Evolutionary conservation across 2,329 filamentous ascomycete species (phyloP).

Genomic region (Achaetomium macrosporum): DNA sequence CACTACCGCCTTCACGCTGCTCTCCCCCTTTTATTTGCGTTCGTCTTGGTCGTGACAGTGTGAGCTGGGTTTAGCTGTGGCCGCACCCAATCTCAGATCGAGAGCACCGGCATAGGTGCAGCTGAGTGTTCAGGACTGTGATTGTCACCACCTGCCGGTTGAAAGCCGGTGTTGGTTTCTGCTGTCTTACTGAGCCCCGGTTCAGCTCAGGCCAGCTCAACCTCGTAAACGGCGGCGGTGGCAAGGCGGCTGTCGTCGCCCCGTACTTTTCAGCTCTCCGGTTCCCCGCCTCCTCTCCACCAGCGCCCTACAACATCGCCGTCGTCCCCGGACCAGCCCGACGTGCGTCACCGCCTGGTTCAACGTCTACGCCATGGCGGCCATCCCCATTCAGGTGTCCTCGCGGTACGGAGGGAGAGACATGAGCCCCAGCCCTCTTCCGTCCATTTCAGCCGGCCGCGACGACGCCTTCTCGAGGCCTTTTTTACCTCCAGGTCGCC

Average conservation of each 20-base stretch:
- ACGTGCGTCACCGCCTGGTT: neutral
- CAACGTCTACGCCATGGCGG: conserved; percentile 19
- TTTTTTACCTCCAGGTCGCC: conserved; percentile 14
- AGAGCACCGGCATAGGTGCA: conserved; percentile 3
- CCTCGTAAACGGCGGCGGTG: conserved; percentile 13
- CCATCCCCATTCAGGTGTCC: conserved; percentile 23
- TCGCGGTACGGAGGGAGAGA: conserved; percentile 21
- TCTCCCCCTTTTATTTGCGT: no score
- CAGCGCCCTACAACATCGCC: neutral
- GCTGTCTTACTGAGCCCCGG: conserved; percentile 5
- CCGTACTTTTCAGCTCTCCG: neutral
- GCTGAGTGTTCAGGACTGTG: conserved; percentile 1
- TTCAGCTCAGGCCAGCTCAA: conserved; percentile 8
- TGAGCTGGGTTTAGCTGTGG: neutral
- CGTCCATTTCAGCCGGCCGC: conserved; percentile 23
- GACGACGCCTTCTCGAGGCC: conserved; percentile 15
- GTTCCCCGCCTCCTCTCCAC: no score
- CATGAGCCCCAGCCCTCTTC: conserved; percentile 18
- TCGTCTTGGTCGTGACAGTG: no score
- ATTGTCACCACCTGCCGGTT: neutral
- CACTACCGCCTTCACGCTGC: no score
- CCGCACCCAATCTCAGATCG: conserved; percentile 10
- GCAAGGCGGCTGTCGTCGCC: conserved; percentile 16
- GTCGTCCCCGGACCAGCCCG: neutral
- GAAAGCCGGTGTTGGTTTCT: neutral